Base-by-base conservation (phyloP, 2,329 filamentous ascomycete genomes). In the Fusarium cyanostomum region DNA sequence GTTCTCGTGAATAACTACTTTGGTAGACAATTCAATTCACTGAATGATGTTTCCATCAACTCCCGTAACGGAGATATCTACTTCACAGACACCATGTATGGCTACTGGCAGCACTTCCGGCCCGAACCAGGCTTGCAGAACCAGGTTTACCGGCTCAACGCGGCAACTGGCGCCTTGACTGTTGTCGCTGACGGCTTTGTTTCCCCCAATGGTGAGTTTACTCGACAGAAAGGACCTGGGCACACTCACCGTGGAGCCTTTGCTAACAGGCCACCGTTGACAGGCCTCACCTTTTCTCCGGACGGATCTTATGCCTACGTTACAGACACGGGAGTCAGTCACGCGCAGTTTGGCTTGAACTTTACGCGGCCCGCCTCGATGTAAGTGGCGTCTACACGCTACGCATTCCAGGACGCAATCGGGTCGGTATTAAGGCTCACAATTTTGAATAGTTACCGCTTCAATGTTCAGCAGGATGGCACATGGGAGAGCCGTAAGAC, bases 1-100 rank as follows among this genome's bases (percentile, higher is more conserved):
- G 80, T 81, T 0, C 74, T 89, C 11, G 55, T 89, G 13, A 86
- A 86, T 64, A 86, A 84, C 71, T 89, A 79, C 70, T 85, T 85
- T 45, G 85, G 86, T 15, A 80, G 85, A 3, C 78, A 82, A 35
- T 89, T 88, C 73, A 86, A 82, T 70, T 87, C 85, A 0, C 73
- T 87, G 10, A 88, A 88, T 62, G 86, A 89, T 58, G 78, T 85
- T 0, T 78, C 80, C 2, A 70, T 86, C 52, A 80, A 87, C 62
- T 79, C 85, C 27, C 71, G 73, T 10, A 86, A 82, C 54, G 79
- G 80, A n/a, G 81, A 85, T 24, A 75, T 89, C n/a, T 89, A 87
- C 76, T 89, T 89, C 66, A 89, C 86, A 2, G 86, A 89, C 56
- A 82, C 84, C 0, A 78, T 81, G 8, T 89, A 89, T 62, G 87